Evolutionary conservation across 73 alveolate species (phyloP).

Genomic region (Paraurostyla sp.): DNA sequence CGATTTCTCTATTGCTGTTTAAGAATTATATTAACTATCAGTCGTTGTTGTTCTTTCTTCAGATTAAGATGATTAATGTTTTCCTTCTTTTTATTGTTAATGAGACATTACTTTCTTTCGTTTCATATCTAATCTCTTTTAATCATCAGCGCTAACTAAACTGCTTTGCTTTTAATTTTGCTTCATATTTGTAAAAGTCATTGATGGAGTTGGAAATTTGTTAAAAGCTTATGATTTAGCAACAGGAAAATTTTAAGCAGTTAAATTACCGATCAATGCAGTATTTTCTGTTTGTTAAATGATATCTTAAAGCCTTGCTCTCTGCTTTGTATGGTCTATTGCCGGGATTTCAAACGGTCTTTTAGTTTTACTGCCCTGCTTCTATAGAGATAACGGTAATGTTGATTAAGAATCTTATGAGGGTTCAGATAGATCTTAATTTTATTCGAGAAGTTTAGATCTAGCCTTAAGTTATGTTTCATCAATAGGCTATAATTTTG

Average conservation of each 20-base stretch:
- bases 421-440: neutral
- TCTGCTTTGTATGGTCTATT: neutral
- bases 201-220: constrained; percentile 4
- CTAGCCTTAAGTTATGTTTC: constrained; percentile 2
- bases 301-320: constrained; percentile 25
- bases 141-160: constrained; percentile 28
- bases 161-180: neutral
- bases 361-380: neutral
- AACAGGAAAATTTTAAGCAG: constrained; percentile 18
- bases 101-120: constrained; percentile 38
- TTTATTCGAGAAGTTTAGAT: neutral
- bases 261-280: neutral
- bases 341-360: constrained; percentile 33
- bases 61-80: constrained; percentile 10
- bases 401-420: neutral
- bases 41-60: constrained; percentile 32
- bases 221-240: neutral
- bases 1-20: neutral
- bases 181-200: constrained; percentile 53
- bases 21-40: neutral
- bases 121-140: constrained; percentile 2
- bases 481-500: constrained; percentile 22
- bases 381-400: neutral
- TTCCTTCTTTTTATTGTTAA: neutral
- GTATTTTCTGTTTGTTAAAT: neutral